These are phyloP conservation scores for Gynandropsis gynandra DNA, from an alignment of 345 rosid species.

Conservation along the genomic window DNA sequence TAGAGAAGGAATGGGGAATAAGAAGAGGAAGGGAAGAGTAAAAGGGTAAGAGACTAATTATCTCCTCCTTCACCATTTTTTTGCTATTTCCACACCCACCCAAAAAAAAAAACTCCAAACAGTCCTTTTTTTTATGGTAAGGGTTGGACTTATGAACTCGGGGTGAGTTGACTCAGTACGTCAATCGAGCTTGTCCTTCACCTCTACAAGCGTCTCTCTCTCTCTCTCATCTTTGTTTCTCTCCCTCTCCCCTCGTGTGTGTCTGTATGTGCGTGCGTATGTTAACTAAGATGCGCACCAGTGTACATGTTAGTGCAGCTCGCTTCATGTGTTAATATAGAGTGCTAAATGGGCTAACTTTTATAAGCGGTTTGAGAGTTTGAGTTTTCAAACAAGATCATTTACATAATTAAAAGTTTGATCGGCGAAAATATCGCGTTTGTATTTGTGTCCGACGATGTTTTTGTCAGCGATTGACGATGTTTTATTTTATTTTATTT, in stretches of 20 bases:
- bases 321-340: neutral
- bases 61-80: slow-evolving; percentile 68
- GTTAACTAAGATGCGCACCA: neutral
- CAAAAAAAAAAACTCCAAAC: slow-evolving; percentile 20
- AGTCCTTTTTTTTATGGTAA: slow-evolving; percentile 26
- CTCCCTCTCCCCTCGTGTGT: slow-evolving; percentile 2
- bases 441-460: no score
- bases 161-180: slow-evolving; percentile 24
- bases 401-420: no score
- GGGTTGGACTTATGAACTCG: neutral
- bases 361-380: no score
- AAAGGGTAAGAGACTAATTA: slow-evolving; percentile 41
- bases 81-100: slow-evolving; percentile 60
- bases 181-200: neutral
- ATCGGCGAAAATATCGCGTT: no score
- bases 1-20: slow-evolving; percentile 22
- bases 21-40: slow-evolving; percentile 21
- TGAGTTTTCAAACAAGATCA: no score
- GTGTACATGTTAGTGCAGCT: slow-evolving; percentile 19
- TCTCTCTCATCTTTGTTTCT: slow-evolving; percentile 15
- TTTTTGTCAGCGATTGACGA: no score
- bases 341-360: no score
- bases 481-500: no score
- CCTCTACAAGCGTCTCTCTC: neutral
- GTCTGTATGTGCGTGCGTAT: slow-evolving; percentile 17